Evolutionary conservation across 2,329 filamentous ascomycete genomes (phyloP), one percentile per base, ranked within the genome.

Genomic region (Fusarium praegraminearum): DNA sequence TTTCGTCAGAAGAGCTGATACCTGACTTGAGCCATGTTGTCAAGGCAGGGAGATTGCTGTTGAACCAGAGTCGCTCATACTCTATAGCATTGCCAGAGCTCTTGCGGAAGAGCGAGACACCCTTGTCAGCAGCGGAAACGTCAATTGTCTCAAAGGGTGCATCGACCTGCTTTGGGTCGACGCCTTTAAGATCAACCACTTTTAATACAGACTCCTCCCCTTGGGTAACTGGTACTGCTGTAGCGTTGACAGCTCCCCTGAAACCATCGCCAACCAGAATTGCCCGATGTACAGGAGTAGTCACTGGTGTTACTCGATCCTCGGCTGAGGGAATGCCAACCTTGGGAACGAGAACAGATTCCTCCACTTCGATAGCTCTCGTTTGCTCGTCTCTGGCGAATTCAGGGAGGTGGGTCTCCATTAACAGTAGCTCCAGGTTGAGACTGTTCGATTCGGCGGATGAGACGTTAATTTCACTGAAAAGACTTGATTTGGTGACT

Each of bases 281-380:
- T 1, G 91, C 89, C 76, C 90, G 92, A 76, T 98, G 95, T 2
- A 98, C 93, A 0, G 95, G 94, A 45, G 93, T 93, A 9, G 89
- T 88, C 43, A 96, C 84, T 18, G 89, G 86, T 15, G 89, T 89
- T 59, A 89, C 86, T 65, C 89, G 84, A 11, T 90, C 89, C 18
- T 87, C 88, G 64, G 84, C 85, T 16, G 91, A 89, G 8, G 87
- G 88, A 43, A 93, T 91, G 22, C 92, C 89, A 35, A 97, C 86
- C 1, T 85, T 85, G 4, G 94, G 94, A 20, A 93, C 90, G n/a
- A 97, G 85, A 15, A 94, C 83, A 0, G 88, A 84, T 66, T 94
- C 91, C 62, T 87, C 84, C 7, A 88, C 81, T 54, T 84, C 77
- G 46, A 80, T 57, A 40, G 79, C 54, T 20, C 40, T 40, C 7